A percentile compares a stretch with the other conserved stretches of the same genome.
These are phyloP conservation scores for Camellia granthamiana DNA, from an alignment of 148 eudicot species.

Conservation along the genomic window DNA sequence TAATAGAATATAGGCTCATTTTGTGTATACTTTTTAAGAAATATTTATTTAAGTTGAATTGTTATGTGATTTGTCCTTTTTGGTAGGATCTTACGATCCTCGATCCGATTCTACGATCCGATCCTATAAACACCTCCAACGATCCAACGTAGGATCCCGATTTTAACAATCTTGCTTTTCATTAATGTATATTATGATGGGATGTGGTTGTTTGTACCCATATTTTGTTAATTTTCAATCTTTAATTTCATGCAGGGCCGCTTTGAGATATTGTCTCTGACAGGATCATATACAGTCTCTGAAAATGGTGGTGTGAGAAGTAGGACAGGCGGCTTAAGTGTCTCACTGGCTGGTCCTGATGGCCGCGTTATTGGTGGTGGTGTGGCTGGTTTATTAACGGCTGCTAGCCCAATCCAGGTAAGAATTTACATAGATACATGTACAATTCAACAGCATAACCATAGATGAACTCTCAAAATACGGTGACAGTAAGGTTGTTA, in stretches of 20 bases:
- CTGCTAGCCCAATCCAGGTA: constrained; percentile 87
- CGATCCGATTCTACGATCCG: no score
- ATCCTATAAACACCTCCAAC: no score
- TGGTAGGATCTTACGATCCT: no score
- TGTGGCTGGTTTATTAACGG: constrained; percentile 68
- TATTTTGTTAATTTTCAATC: no score
- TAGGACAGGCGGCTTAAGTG: constrained; percentile 72
- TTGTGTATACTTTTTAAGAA: no score
- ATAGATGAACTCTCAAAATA: no score
- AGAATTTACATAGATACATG: not conserved
- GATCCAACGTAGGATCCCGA: no score
- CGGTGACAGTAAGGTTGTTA: no score
- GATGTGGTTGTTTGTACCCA: not conserved
- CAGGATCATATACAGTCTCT: constrained; percentile 56
- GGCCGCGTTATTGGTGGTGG: constrained; percentile 86
- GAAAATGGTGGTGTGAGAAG: constrained; percentile 57
- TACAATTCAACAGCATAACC: not conserved
- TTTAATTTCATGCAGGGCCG: constrained; percentile 56
- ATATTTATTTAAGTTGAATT: no score
- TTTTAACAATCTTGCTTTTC: no score
- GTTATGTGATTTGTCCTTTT: no score
- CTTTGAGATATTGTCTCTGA: constrained; percentile 65
- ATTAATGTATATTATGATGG: not conserved
- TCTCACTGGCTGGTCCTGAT: constrained; percentile 77
- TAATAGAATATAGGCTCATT: no score